Base-by-base conservation (phyloP, 106 monocot genomes). In the Alisma plantagoaquatica region DNA sequence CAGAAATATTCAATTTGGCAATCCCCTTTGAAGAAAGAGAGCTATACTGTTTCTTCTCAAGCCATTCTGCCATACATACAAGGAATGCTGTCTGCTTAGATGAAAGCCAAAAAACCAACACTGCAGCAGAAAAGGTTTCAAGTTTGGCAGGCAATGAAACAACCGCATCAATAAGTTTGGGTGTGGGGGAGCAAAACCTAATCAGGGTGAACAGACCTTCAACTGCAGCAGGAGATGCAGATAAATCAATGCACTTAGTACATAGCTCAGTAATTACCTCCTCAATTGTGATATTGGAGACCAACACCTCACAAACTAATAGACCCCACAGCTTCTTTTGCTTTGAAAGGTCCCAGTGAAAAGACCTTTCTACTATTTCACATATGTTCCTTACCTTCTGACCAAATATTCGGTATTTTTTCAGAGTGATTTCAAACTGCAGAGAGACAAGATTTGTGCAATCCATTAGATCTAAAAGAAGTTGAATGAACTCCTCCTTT, bases 371-470 rank as follows among this genome's bases (percentile, higher is more conserved):
- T 48, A 48, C 60, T 2, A 61, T 11, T 3, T 61, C 24, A 7
- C 10, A 5, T 61, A 61, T 61, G 22, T 48, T 29, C 9, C 30
- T 16, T 25, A 32, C 22, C 10, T 61, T 32, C 31, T 61, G 14
- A 5, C 60, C 60, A 61, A 61, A 61, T 3, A 61, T 48, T 5
- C 12, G 23, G 48, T 47, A 61, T 43, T 22, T 12, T 48, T 31
- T 61, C 23, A 61, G 41, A 23, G 47, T 61, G 47, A 61, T 30
- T 3, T 49, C 47, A 32, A 46, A 61, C 46, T 61, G 60, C 48
- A 49, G 46, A 23, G 20, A 19, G 26, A 61, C 20, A 21, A 61
- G 10, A 61, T 61, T 32, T 10, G 28, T 22, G 27, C 31, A 41
- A 19, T 61, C 30, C 6, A 61, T 3, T 18, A n/a, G 17, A 19